Base-by-base conservation (phyloP, 306 rosid genomes). In the Sphenostylis stenocarpa region DNA sequence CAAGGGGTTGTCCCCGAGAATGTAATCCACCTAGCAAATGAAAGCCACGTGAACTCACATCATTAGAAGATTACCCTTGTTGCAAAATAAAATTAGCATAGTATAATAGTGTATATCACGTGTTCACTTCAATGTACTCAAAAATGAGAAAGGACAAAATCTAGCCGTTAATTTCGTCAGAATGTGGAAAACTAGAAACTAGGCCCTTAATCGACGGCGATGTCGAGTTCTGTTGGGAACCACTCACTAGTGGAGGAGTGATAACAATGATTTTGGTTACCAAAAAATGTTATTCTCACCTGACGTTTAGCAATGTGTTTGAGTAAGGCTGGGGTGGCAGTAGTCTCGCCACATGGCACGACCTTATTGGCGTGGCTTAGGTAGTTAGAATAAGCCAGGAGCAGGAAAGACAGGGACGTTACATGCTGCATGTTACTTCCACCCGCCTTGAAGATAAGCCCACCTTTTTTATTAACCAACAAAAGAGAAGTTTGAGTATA, bases 401-500 rank as follows among this genome's bases (percentile, higher is more conserved):
- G 86, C 13, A 95, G 85, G 89, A 95, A 95, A 31, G 99, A 92
- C 29, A 95, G 77, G 11, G 97, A 92, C 34, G 99, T 95, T 56
- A 95, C 99, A 82, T 95, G 97, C 83, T 96, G 99, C 99, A 96
- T 92, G 97, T 96, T 96, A 72, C 97, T 91, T 13, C 97, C 97
- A 81, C 98, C 98, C 28, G 97, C 90, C 88, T 96, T 96, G 86
- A 88, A 89, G 69, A 96, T 89, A 81, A 96, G 86, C 7, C 98
- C 99, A 83, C 99, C 99, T 96, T 72, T 69, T 19, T 62, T 39
- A 43, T 23, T 28, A 19, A 71, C 33, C 48, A 75, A 57, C 81
- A 76, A 74, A 60, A 60, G 3, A 31, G 23, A 31, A 60, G 66
- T 7, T 31, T 75, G 21, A 23, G 71, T n/a, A n/a, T n/a, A n/a